These are phyloP conservation scores for Larix kaempferi DNA, from an alignment of 75 land plant genomes.

Conservation along the genomic window DNA sequence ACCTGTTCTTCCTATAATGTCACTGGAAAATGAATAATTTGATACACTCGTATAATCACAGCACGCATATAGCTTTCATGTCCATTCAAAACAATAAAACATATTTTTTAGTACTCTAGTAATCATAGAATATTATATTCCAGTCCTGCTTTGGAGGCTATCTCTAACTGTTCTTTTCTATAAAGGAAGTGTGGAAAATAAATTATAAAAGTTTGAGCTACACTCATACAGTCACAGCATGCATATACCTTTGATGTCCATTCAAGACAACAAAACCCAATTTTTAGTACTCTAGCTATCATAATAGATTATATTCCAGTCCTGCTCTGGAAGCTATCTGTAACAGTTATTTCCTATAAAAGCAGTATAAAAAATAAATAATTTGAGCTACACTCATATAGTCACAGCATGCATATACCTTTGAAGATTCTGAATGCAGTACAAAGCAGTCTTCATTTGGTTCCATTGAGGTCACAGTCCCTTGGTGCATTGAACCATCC, in stretches of 20 bases:
- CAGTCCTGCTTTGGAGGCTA: too few species aligned
- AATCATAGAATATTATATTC: too few species aligned
- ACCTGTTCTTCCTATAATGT: too few species aligned
- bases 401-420: constrained; percentile 43
- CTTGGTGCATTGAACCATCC: constrained; percentile 90
- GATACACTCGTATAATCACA: too few species aligned
- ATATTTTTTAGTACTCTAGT: not conserved
- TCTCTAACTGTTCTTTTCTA: too few species aligned
- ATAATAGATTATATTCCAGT: not conserved
- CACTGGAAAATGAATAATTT: too few species aligned
- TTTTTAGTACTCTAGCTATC: not conserved
- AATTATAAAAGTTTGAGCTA: not conserved
- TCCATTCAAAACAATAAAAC: constrained; percentile 3
- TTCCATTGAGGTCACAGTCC: constrained; percentile 98
- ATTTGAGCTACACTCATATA: not conserved
- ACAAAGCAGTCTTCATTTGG: constrained; percentile 85
- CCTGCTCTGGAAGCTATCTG: not conserved
- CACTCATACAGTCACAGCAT: too few species aligned
- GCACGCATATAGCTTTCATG: too few species aligned
- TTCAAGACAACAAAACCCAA: not conserved
- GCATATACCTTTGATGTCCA: not conserved
- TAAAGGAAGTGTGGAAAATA: too few species aligned
- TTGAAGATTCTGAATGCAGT: constrained; percentile 67
- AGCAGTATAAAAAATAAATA: not conserved
- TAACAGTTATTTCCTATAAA: not conserved